Evolutionary conservation across 352 stramenopile species (phyloP), one percentile per base, ranked within the genome.

Genomic region (Pythium folliculosum): DNA sequence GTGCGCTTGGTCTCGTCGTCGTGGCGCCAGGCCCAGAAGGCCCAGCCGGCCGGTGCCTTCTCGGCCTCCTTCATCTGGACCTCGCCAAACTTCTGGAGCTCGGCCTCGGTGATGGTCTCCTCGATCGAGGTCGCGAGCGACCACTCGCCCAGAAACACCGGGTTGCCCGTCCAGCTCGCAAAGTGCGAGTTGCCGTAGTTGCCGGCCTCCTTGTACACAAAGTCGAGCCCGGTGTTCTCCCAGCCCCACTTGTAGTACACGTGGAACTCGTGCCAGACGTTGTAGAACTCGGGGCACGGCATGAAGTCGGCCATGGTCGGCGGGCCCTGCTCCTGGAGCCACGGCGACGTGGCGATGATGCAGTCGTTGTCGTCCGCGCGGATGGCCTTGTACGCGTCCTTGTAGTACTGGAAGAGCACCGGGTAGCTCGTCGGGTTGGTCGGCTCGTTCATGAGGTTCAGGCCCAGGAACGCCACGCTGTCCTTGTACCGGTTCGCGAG

Each of bases 391-490:
- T 93, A 87, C 16, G 80, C 75, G 57, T 81, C 56, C 48, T 77
- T 72, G 74, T 86, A 89, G 71, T 87, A 90, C 49, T 69, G 60
- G 49, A 77, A 58, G 10, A 90, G 71, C 6, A 69, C 53, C 19
- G 80, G 71, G 21, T 78, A 79, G 45, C 77, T 63, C n/a, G 72
- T 69, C 6, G 74, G 70, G 38, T 65, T 72, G 55, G 78, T 76
- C 0, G 80, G 80, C 64, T 95, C 86, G 74, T 95, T 96, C 61
- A 97, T 67, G 27, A 96, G 60, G 5, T 83, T 86, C 52, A 97
- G 69, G 1, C 90, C 90, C 7, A 90, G 64, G 27, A 89, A 89
- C 47, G 76, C 76, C 3, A 65, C 48, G 21, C 63, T 72, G 44
- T 72, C 53, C 55, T 75, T 73, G 69, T 89, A 89, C 17, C 78